Conservation (phyloP, 208 protist species). For the Acanthamoeba sp. region DNA sequence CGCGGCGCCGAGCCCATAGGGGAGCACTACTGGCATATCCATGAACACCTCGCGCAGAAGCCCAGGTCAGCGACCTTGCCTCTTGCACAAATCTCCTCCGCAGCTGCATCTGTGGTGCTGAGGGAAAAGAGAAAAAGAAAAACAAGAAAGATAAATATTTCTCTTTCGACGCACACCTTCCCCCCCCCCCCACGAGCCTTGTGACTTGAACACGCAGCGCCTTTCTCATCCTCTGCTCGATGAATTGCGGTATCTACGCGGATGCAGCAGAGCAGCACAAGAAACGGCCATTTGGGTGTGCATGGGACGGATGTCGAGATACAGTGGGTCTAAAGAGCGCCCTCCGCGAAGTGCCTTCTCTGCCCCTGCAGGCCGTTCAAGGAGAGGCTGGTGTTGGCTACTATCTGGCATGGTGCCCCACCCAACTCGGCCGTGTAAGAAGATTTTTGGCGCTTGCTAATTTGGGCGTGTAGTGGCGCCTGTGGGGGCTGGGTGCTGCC, state of each 20-base stretch:
- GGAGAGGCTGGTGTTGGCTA: background rate
- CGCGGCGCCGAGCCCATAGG: background rate
- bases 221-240: too few species aligned
- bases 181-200: too few species aligned
- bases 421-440: background rate
- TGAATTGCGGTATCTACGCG: too few species aligned
- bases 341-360: background rate
- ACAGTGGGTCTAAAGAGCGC: background rate
- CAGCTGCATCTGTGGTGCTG: too few species aligned
- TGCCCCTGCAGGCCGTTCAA: background rate
- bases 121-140: too few species aligned
- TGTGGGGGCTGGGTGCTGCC: slow-evolving; percentile 1
- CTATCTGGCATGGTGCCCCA: background rate
- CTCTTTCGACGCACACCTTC: too few species aligned
- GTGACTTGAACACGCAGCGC: too few species aligned
- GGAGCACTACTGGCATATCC: background rate
- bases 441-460: background rate
- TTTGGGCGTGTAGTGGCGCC: background rate
- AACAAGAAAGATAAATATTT: too few species aligned
- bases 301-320: background rate
- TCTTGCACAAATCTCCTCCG: too few species aligned
- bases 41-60: too few species aligned
- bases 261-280: too few species aligned
- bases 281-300: background rate
- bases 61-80: too few species aligned